Evolutionary conservation across 1,284 basidiomycete genomes (phyloP).

Genomic region (Thecaphora frezii): DNA sequence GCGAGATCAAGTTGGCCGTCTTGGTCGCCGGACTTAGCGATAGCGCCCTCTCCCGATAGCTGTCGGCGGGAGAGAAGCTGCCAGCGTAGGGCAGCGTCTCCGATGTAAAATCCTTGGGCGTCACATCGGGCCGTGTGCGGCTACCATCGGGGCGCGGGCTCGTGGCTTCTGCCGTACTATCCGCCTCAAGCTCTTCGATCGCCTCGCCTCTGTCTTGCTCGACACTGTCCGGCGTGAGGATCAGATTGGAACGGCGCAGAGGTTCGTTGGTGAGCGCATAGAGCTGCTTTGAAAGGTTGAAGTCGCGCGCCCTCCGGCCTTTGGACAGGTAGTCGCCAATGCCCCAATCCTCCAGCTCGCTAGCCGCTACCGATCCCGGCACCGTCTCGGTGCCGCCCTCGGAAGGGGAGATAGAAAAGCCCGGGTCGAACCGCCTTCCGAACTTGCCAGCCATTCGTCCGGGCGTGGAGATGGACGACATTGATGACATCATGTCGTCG

Average conservation of each 20-base stretch:
- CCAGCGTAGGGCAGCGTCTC: background rate
- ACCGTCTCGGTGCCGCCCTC: constrained; percentile 32
- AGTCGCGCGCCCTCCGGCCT: constrained; percentile 2
- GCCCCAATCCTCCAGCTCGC: constrained; percentile 24
- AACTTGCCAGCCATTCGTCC: background rate
- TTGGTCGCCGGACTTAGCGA: background rate
- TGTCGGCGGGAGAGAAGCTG: background rate
- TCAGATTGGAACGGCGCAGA: constrained; percentile 3
- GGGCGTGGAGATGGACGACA: constrained; percentile 20
- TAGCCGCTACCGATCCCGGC: constrained; percentile 25
- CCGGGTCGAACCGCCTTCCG: constrained; percentile 2
- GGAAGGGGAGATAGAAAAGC: constrained; percentile 17
- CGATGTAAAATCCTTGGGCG: too few species aligned
- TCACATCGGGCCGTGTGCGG: background rate
- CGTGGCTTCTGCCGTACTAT: background rate
- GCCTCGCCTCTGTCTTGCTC: background rate
- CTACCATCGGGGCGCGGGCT: background rate
- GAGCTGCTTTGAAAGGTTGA: background rate
- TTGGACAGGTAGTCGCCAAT: constrained; percentile 27
- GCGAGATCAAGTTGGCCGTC: background rate
- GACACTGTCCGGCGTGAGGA: background rate
- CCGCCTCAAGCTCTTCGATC: background rate
- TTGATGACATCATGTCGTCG: constrained; percentile 20
- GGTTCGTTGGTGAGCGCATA: constrained; percentile 17
- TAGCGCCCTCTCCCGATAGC: background rate